Evolutionary conservation across 2,329 filamentous ascomycete species (phyloP).

Genomic region (Colletotrichum godetiae): DNA sequence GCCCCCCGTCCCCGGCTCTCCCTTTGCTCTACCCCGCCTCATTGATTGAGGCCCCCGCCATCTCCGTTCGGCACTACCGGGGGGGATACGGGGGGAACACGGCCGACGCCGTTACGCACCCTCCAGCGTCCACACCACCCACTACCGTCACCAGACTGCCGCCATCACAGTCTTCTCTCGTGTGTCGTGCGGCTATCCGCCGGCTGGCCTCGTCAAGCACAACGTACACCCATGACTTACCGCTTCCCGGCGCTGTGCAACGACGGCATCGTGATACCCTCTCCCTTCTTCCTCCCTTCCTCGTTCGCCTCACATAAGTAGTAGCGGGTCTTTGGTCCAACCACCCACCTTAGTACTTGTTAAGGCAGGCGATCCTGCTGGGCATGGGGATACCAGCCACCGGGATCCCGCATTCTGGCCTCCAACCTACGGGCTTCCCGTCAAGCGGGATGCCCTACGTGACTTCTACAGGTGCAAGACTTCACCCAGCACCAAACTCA

Average conservation of each 20-base stretch:
- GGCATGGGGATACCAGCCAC: background rate
- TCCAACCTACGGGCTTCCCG: background rate
- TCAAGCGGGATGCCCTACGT: background rate
- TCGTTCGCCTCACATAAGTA: background rate
- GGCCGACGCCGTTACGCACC: constrained; percentile 13
- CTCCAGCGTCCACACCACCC: background rate
- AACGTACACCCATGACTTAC: background rate
- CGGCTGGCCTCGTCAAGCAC: background rate
- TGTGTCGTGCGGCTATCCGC: background rate
- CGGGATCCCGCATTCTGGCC: background rate
- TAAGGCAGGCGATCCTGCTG: background rate
- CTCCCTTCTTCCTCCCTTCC: background rate
- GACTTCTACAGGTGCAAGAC: too few relatives aligned
- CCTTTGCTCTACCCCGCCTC: constrained; percentile 1
- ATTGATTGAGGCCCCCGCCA: constrained; percentile 24
- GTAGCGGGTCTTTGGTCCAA: background rate
- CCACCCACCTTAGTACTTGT: too few relatives aligned
- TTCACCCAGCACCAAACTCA: background rate
- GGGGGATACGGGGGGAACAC: background rate
- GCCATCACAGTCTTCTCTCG: background rate
- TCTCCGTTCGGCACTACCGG: constrained; percentile 29
- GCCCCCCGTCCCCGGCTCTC: background rate
- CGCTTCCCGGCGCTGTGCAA: constrained; percentile 7
- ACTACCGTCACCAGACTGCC: background rate
- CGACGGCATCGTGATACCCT: constrained; percentile 18